Evolutionary conservation across 495 filamentous ascomycete genomes (phyloP), one percentile per base, ranked within the genome.

Genomic region (Rostrohypoxylon terebratum): DNA sequence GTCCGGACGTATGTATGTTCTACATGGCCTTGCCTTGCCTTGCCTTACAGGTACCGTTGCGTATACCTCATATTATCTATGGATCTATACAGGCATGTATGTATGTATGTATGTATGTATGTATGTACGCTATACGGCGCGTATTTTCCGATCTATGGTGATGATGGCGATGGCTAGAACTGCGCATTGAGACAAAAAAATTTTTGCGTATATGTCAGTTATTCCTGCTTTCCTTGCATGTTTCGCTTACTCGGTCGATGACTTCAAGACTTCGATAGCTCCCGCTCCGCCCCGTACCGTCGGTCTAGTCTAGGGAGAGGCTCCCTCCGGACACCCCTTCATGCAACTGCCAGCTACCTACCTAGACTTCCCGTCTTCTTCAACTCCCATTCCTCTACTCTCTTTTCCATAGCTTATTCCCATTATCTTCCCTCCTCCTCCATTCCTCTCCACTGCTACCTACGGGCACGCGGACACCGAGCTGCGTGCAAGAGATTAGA

Each of bases 201-300:
- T 18, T 25, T 7, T 23, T 9, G 45, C 28, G 20, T 23, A 20
- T 50, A 25, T 25, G 20, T 21, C 20, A 4, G 9, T 21, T 21
- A 13, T 50, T 21, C 21, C 20, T 50, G 18, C 25, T 54, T 25
- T 33, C 14, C 23, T 54, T 33, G 50, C 23, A 28, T 31, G 21
- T 25, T 25, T 54, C 50, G 50, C 50, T 58, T 40, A 28, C 20
- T 42, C 20, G 25, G 1, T 42, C 55, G 36, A 59, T 42, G 20
- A 25, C 20, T 59, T 59, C 34, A 38, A 23, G 38, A 20, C 13
- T 42, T 21, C 25, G 14, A 28, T 23, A 34, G 21, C 14, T 62
- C 48, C 65, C 33, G 59, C 20, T 44, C 63, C 14, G 33, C 51
- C 58, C 50, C 58, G 58, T 54, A 48, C 50, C 57, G 58, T 54